Conservation (phyloP, 768 basidiomycete genomes). For the Leccinum incarnatum region DNA sequence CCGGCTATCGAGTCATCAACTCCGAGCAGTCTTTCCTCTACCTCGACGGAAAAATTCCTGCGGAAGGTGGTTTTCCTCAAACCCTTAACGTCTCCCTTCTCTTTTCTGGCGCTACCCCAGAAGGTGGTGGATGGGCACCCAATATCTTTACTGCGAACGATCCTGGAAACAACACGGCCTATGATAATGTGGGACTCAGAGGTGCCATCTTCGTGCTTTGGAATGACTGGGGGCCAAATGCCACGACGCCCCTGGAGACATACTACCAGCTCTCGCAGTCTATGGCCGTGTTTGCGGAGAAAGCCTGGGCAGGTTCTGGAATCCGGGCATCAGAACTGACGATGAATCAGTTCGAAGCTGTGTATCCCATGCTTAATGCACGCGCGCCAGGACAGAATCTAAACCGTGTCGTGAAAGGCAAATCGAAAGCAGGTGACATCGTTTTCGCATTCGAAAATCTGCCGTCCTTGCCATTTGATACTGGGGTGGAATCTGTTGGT, state of each 20-base stretch:
- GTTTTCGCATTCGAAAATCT: constrained; percentile 30
- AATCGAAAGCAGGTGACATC: constrained; percentile 18
- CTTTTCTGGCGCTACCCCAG: constrained; percentile 29
- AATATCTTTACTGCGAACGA: constrained; percentile 34
- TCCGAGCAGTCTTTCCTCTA: constrained; percentile 37
- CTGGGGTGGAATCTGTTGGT: constrained; percentile 38
- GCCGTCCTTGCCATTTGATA: constrained; percentile 22
- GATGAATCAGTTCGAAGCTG: constrained; percentile 34
- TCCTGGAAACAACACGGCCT: constrained; percentile 31
- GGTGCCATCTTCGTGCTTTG: constrained; percentile 39
- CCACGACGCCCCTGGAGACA: constrained; percentile 42
- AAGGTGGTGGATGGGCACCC: constrained; percentile 35
- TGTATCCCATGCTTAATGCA: constrained; percentile 37
- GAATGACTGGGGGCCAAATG: constrained; percentile 48
- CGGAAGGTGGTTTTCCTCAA: constrained; percentile 32
- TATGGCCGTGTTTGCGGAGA: constrained; percentile 41
- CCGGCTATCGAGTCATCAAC: constrained; percentile 38
- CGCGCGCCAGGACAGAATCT: constrained; percentile 44
- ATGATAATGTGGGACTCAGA: constrained; percentile 27
- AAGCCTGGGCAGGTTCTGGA: constrained; percentile 42
- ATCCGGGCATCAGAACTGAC: constrained; percentile 35
- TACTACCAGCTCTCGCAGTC: constrained; percentile 43
- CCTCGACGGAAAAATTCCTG: constrained; percentile 36
- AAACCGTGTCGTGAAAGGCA: constrained; percentile 36
- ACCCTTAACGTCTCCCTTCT: constrained; percentile 31